Conservation (phyloP, 306 rosid species). For the Sesbania bispinosa region DNA sequence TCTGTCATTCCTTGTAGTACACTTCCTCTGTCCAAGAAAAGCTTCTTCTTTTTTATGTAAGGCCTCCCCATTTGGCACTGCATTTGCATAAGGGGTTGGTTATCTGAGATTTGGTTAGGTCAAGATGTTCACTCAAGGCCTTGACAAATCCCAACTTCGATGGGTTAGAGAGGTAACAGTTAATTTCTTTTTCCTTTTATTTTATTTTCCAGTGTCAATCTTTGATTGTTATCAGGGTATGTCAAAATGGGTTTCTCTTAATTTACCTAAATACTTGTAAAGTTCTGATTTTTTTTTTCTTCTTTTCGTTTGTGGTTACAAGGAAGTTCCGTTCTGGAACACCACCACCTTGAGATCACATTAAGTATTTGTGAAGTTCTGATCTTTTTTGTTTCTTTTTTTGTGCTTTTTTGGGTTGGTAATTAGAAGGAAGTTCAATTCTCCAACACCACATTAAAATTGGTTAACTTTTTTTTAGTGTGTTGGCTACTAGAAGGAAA, state of each 20-base stretch:
- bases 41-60: background rate
- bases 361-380: background rate
- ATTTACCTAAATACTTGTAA: background rate
- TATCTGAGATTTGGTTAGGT: slow-evolving; percentile 31
- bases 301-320: slow-evolving; percentile 19
- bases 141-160: slow-evolving; percentile 75
- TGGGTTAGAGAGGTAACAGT: slow-evolving; percentile 96
- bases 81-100: slow-evolving; percentile 23
- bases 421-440: slow-evolving; percentile 43
- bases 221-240: background rate
- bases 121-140: slow-evolving; percentile 88
- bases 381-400: background rate
- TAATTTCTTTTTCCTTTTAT: too few species aligned
- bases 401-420: background rate
- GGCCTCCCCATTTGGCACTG: background rate
- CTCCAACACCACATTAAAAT: slow-evolving; percentile 11
- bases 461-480: background rate
- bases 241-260: slow-evolving; percentile 26
- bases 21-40: background rate
- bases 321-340: slow-evolving; percentile 31
- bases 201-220: background rate
- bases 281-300: slow-evolving; percentile 14
- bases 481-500: slow-evolving; percentile 45
- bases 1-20: background rate
- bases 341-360: slow-evolving; percentile 34